Conservation (phyloP, 805 yeast species). For the Candida taoyuanica region DNA sequence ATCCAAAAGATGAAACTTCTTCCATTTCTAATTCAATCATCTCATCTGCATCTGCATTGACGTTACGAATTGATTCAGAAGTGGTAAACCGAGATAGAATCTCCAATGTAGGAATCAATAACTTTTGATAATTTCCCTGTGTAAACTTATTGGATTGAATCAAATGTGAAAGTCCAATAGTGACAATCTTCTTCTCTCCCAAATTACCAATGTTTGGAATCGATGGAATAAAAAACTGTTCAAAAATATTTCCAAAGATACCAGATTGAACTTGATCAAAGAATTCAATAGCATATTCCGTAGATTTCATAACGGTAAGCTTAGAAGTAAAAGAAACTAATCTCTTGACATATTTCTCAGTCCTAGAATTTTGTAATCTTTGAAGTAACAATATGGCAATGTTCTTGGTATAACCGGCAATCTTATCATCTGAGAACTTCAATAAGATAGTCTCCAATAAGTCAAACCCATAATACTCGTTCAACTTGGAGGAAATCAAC, state of each 20-base stretch:
- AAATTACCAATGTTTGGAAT: constrained; percentile 44
- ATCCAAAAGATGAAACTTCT: constrained; percentile 80
- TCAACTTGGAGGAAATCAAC: constrained; percentile 75
- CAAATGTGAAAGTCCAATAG: constrained; percentile 46
- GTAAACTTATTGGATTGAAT: constrained; percentile 31
- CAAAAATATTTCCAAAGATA: constrained; percentile 47
- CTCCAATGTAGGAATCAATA: constrained; percentile 40
- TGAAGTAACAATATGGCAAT: constrained; percentile 74
- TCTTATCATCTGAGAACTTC: constrained; percentile 43
- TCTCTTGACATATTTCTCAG: constrained; percentile 74
- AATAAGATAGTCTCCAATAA: constrained; percentile 65
- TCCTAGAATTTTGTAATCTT: constrained; percentile 73
- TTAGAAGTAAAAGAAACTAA: constrained; percentile 60
- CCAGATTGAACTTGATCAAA: constrained; percentile 69
- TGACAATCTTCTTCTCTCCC: constrained; percentile 50
- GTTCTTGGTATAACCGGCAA: constrained; percentile 59
- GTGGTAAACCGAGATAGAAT: constrained; percentile 36
- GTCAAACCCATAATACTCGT: constrained; percentile 83
- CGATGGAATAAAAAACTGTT: constrained; percentile 36
- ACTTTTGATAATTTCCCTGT: constrained; percentile 38
- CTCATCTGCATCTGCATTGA: constrained; percentile 33
- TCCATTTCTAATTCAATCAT: constrained; percentile 48
- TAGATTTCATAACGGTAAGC: constrained; percentile 40
- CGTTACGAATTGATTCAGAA: constrained; percentile 33
- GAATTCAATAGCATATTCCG: constrained; percentile 55